Conservation (phyloP, 768 basidiomycete genomes). For the Floccularia luteovirens region DNA sequence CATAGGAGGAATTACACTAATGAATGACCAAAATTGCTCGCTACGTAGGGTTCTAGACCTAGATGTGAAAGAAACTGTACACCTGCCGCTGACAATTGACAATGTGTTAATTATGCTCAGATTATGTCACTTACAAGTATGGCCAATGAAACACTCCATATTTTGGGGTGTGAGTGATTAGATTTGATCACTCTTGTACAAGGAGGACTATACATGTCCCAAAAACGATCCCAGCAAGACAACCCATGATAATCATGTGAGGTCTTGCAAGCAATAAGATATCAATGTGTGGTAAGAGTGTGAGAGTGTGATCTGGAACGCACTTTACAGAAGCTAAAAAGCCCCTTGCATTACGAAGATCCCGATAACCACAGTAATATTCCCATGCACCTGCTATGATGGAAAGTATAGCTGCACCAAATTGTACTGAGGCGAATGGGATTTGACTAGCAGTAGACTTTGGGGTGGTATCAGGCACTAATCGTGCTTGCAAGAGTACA, state of each 20-base stretch:
- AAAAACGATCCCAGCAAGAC: conserved; percentile 39
- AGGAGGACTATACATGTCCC: conserved; percentile 45
- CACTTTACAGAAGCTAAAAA: conserved; percentile 56
- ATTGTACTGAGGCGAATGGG: conserved; percentile 46
- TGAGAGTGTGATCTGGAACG: too few relatives aligned
- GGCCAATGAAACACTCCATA: too few relatives aligned
- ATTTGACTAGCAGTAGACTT: conserved; percentile 20
- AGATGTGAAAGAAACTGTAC: too few relatives aligned
- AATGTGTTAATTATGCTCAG: too few relatives aligned
- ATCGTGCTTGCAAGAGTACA: conserved; percentile 50
- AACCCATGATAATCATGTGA: conserved; percentile 43
- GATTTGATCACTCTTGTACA: too few relatives aligned
- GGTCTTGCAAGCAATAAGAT: conserved; percentile 22
- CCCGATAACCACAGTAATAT: conserved; percentile 50
- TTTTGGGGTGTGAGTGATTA: too few relatives aligned
- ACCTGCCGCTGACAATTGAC: too few relatives aligned
- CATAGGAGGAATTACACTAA: too few relatives aligned
- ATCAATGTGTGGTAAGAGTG: conserved; percentile 5
- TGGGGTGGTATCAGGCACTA: conserved; percentile 30
- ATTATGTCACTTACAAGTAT: too few relatives aligned
- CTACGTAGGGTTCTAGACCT: too few relatives aligned
- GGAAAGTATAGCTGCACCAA: conserved; percentile 43
- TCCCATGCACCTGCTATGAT: conserved; percentile 59
- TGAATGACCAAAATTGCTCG: too few relatives aligned
- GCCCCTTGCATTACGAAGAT: conserved; percentile 49